Conservation (phyloP, 768 basidiomycete species). For the Cyathus striatus region DNA sequence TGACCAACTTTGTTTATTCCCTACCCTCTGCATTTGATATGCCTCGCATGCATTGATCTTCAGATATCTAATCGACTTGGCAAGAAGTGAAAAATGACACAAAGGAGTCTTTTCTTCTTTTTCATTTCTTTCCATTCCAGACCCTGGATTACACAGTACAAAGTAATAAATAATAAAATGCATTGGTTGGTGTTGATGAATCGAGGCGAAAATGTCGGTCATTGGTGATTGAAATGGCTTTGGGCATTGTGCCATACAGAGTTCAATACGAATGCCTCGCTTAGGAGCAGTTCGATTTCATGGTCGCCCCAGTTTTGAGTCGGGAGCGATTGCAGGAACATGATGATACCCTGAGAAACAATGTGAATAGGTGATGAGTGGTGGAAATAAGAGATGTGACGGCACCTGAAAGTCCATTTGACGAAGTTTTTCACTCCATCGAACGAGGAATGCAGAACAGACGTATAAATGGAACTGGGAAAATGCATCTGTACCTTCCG, state of each 20-base stretch:
- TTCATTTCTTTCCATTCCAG: too few relatives aligned
- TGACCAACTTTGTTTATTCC: neutral
- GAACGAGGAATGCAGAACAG: conserved; percentile 93
- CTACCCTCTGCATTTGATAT: too few relatives aligned
- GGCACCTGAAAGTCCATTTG: conserved; percentile 98
- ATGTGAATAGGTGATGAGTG: neutral
- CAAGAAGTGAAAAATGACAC: too few relatives aligned
- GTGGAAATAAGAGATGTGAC: conserved; percentile 1
- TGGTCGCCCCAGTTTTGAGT: conserved; percentile 95
- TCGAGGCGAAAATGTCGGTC: too few relatives aligned
- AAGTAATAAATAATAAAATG: too few relatives aligned
- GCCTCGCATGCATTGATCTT: too few relatives aligned
- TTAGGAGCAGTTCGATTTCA: conserved; percentile 91
- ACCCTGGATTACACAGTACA: too few relatives aligned
- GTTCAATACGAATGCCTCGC: conserved; percentile 92
- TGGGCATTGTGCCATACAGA: conserved; percentile 93
- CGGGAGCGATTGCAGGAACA: conserved; percentile 92
- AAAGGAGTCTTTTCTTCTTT: too few relatives aligned
- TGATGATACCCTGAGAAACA: conserved; percentile 82
- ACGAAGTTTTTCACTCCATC: conserved; percentile 89
- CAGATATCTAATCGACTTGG: too few relatives aligned
- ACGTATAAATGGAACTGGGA: conserved; percentile 99
- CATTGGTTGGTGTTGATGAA: too few relatives aligned
- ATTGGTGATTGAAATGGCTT: conserved; percentile 70
- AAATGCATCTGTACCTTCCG: conserved; percentile 96